These are phyloP conservation scores for Populus ilicifolia DNA, from an alignment of 345 rosid species.

Conservation along the genomic window DNA sequence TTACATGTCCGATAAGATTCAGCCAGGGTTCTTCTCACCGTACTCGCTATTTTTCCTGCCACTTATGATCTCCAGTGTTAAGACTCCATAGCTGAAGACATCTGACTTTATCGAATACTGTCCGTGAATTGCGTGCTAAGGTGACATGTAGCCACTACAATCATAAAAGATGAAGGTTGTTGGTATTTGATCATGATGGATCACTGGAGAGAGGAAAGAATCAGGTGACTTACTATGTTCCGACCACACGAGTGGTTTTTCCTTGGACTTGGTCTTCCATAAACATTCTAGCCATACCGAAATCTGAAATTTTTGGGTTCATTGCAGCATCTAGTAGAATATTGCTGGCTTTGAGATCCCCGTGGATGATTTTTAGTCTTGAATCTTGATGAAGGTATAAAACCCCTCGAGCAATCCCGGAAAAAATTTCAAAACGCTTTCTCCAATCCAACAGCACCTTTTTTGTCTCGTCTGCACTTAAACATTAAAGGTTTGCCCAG, in stretches of 20 bases:
- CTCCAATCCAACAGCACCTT: slow-evolving; percentile 12
- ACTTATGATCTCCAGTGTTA: slow-evolving; percentile 19
- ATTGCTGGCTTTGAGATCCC: slow-evolving; percentile 21
- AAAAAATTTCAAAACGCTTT: slow-evolving; percentile 2
- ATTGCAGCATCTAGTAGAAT: slow-evolving; percentile 14
- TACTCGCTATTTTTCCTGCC: slow-evolving; percentile 9
- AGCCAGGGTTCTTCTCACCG: background rate
- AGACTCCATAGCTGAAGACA: slow-evolving; percentile 26
- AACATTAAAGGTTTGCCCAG: too few relatives aligned
- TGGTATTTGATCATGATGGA: too few relatives aligned
- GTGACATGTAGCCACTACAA: slow-evolving; percentile 29
- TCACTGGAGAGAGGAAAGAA: too few relatives aligned
- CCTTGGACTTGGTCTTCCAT: background rate
- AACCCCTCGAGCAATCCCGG: slow-evolving; percentile 22
- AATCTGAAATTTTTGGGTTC: slow-evolving; percentile 20
- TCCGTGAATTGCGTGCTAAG: slow-evolving; percentile 21
- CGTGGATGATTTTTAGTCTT: slow-evolving; percentile 20
- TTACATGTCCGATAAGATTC: slow-evolving; percentile 17
- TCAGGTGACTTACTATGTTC: slow-evolving; percentile 17
- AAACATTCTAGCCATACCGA: slow-evolving; percentile 19
- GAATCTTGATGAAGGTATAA: slow-evolving; percentile 22
- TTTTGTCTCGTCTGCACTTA: slow-evolving; percentile 3
- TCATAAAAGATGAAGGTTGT: background rate
- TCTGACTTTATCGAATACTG: slow-evolving; percentile 19
- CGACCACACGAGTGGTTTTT: slow-evolving; percentile 7